These are phyloP conservation scores for Boechera stricta DNA, from an alignment of 345 rosid genomes.

Conservation along the genomic window DNA sequence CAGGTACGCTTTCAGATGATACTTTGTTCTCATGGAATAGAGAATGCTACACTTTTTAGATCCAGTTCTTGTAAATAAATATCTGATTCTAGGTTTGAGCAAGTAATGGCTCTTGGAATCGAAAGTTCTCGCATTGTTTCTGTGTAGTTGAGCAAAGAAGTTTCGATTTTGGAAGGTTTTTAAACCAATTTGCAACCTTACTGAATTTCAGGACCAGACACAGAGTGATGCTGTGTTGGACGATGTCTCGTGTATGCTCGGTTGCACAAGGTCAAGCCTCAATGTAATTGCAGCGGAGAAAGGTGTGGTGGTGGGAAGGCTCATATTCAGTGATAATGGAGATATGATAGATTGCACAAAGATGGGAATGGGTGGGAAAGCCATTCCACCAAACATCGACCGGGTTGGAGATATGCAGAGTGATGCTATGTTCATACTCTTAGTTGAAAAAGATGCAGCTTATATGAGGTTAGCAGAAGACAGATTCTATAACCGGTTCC, in stretches of 20 bases:
- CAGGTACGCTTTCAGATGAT: constrained; percentile 53
- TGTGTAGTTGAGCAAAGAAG: neutral
- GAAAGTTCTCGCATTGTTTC: neutral
- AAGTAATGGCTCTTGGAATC: too few relatives aligned
- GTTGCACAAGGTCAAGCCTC: constrained; percentile 90
- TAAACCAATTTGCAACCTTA: constrained; percentile 18
- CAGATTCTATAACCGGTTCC: constrained; percentile 91
- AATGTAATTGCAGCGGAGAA: constrained; percentile 94
- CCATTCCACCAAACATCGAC: constrained; percentile 93
- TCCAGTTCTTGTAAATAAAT: neutral
- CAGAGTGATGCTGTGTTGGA: constrained; percentile 88
- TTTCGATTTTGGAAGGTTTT: constrained; percentile 5
- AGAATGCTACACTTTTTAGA: neutral
- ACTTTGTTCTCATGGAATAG: neutral
- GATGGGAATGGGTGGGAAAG: constrained; percentile 99
- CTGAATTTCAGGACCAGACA: constrained; percentile 76
- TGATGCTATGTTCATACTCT: constrained; percentile 81
- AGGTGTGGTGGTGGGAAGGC: constrained; percentile 94
- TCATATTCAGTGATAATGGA: constrained; percentile 93
- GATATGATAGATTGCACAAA: constrained; percentile 98
- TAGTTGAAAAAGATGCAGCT: constrained; percentile 97
- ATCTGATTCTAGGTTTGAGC: neutral
- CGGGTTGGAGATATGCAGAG: constrained; percentile 95
- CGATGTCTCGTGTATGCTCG: constrained; percentile 93
- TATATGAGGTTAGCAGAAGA: constrained; percentile 94